These are phyloP conservation scores for Cucurbita ficifolia DNA, from an alignment of 306 rosid species.

Conservation along the genomic window DNA sequence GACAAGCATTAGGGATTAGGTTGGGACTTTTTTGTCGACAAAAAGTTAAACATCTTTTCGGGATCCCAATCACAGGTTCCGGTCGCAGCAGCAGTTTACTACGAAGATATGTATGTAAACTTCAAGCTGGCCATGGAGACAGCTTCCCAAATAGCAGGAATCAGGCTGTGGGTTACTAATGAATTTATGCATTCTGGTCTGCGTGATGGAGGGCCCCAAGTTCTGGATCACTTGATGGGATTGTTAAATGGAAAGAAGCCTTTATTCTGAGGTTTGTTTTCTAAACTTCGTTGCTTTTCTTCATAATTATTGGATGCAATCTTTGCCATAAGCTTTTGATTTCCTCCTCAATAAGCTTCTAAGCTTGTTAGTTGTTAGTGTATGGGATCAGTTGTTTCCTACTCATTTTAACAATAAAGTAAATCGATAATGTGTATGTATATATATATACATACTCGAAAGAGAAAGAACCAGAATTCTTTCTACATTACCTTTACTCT, in stretches of 20 bases:
- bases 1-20: not conserved
- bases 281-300: not conserved
- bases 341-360: not conserved
- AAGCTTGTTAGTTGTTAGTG: not conserved
- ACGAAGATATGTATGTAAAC: conserved; percentile 68
- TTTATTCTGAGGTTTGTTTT: conserved; percentile 34
- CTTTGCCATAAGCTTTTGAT: not conserved
- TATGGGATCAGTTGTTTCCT: not conserved
- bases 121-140: conserved; percentile 70
- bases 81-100: conserved; percentile 85
- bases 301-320: not conserved
- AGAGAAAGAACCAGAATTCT: no score
- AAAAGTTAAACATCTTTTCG: not conserved
- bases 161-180: conserved; percentile 71
- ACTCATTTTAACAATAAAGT: no score
- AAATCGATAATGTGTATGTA: no score
- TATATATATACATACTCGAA: no score
- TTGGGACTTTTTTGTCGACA: not conserved
- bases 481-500: no score
- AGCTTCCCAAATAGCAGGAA: conserved; percentile 70
- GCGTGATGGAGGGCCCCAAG: conserved; percentile 61
- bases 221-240: conserved; percentile 72
- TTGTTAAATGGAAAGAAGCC: conserved; percentile 79
- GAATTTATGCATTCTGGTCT: conserved; percentile 97
- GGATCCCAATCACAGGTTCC: conserved; percentile 44